These are phyloP conservation scores for Marasmius oreades DNA, from an alignment of 1,284 basidiomycete species.

Conservation along the genomic window DNA sequence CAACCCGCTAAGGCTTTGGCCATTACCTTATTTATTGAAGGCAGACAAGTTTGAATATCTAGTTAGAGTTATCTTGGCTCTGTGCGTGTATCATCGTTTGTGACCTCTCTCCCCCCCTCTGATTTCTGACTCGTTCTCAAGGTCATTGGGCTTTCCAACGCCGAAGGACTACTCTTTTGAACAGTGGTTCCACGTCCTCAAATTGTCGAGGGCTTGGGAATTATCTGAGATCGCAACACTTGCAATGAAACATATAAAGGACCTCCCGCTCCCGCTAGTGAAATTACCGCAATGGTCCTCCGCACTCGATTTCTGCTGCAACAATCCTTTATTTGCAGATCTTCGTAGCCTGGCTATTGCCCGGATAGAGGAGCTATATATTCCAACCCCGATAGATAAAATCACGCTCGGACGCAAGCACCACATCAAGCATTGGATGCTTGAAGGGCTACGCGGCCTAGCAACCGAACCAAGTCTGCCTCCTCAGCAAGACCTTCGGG, in stretches of 20 bases:
- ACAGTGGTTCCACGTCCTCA: neutral
- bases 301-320: neutral
- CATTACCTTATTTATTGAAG: neutral
- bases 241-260: neutral
- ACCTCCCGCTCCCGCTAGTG: neutral
- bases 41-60: neutral
- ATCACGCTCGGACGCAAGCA: neutral
- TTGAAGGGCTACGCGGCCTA: neutral
- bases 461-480: neutral
- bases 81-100: neutral
- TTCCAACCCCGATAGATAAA: neutral
- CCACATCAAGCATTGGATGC: neutral
- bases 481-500: neutral
- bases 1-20: neutral
- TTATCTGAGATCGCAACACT: neutral
- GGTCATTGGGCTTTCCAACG: neutral
- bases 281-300: neutral
- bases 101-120: neutral
- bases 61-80: neutral
- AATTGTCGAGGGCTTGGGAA: neutral
- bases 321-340: neutral
- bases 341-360: neutral
- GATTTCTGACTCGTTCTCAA: neutral
- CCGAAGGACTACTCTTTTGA: neutral
- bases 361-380: neutral